phyloP scores from a whole-genome alignment of 768 basidiomycete genomes.

The Phanerodontia chrysosporium region DNA sequence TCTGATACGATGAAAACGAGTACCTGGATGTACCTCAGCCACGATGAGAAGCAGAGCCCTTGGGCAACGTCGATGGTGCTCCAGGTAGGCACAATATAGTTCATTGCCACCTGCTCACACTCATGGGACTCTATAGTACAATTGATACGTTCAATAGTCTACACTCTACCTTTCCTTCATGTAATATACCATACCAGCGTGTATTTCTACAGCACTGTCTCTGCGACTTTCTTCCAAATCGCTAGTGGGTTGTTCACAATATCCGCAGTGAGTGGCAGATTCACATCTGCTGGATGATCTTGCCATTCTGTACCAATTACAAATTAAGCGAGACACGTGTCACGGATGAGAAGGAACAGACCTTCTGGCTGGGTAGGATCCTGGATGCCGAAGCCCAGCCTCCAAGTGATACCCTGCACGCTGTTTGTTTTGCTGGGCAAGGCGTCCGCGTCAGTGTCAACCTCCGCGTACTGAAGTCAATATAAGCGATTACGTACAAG shows the following conservation, averaged over 20 bases:
- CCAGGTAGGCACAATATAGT: slow-evolving; percentile 41
- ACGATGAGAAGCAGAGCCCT: slow-evolving; percentile 43
- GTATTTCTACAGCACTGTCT: slow-evolving; percentile 17
- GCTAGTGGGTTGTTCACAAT: slow-evolving; percentile 51
- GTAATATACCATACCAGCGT: background rate
- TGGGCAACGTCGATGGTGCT: slow-evolving; percentile 70
- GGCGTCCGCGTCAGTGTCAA: background rate
- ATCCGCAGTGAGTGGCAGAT: slow-evolving; percentile 44
- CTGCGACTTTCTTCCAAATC: slow-evolving; percentile 49
- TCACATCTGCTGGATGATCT: slow-evolving; percentile 48
- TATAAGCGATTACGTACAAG: slow-evolving; percentile 42
- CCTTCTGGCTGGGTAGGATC: slow-evolving; percentile 53
- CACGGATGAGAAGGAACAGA: slow-evolving; percentile 15
- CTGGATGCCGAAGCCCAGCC: slow-evolving; percentile 56
- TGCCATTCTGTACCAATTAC: slow-evolving; percentile 46
- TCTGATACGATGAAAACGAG: slow-evolving; percentile 43
- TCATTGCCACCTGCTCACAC: too few species aligned
- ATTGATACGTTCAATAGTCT: background rate
- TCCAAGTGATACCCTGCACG: slow-evolving; percentile 61
- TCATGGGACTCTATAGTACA: slow-evolving; percentile 4
- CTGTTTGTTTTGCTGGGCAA: slow-evolving; percentile 44
- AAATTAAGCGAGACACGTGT: background rate
- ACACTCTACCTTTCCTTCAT: background rate
- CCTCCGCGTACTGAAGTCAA: slow-evolving; percentile 1
- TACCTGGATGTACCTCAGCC: slow-evolving; percentile 52